These are phyloP conservation scores for Nemania sp. DNA, from an alignment of 2,329 filamentous ascomycete species.

Conservation along the genomic window DNA sequence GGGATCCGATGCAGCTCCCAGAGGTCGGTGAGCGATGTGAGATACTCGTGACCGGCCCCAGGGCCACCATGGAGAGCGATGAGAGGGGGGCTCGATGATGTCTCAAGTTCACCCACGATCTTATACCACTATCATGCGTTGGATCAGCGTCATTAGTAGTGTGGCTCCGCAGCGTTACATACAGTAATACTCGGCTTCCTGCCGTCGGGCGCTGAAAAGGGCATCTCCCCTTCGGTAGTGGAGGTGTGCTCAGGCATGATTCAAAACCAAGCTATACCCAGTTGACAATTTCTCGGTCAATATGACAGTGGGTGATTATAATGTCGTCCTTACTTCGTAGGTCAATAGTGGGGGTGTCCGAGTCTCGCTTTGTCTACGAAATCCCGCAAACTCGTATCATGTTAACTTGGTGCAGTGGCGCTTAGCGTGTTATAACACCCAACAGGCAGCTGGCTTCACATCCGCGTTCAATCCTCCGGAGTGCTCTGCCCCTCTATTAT, in stretches of 20 bases:
- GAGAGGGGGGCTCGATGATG: neutral
- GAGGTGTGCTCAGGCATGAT: neutral
- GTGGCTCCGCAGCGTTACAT: neutral
- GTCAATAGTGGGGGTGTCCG: no score
- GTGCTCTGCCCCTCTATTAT: no score
- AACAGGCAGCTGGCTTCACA: no score
- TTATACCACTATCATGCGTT: neutral
- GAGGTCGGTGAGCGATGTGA: neutral
- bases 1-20: neutral
- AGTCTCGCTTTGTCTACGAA: no score
- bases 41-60: neutral
- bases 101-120: neutral
- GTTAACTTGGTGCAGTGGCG: no score
- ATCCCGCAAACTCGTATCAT: no score
- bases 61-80: neutral
- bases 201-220: neutral
- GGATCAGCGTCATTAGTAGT: neutral
- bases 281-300: no score
- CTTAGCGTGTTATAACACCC: no score
- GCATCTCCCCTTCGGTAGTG: neutral
- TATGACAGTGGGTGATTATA: no score
- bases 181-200: neutral
- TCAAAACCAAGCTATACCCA: no score
- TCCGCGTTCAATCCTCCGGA: no score
- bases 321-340: no score